Conservation (phyloP, 2,329 filamentous ascomycete genomes). For the Aschersonia sp. region DNA sequence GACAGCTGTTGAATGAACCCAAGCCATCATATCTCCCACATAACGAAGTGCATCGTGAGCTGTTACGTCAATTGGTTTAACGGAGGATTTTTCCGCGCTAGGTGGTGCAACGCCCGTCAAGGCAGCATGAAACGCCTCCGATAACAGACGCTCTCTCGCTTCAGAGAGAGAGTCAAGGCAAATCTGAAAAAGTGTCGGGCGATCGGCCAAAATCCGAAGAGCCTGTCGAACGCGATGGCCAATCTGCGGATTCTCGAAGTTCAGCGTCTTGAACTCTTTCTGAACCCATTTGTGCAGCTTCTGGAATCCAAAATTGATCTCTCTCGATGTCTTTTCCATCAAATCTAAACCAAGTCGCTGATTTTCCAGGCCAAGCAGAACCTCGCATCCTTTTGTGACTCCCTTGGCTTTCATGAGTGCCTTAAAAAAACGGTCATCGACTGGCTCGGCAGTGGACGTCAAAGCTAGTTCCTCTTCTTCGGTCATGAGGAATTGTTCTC, state of each 20-base stretch:
- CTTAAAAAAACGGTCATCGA: constrained; percentile 75
- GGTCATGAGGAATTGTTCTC: constrained; percentile 68
- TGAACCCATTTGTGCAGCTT: constrained; percentile 95
- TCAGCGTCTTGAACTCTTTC: constrained; percentile 79
- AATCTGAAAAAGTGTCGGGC: constrained; percentile 81
- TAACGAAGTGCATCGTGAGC: constrained; percentile 88
- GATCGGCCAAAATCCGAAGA: constrained; percentile 74
- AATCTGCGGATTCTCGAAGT: constrained; percentile 89
- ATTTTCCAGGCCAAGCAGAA: constrained; percentile 79
- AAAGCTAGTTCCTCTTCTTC: constrained; percentile 66
- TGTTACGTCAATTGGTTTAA: constrained; percentile 86
- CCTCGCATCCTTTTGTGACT: constrained; percentile 77
- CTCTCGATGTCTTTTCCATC: constrained; percentile 79
- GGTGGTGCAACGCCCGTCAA: constrained; percentile 57
- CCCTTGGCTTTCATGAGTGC: constrained; percentile 67
- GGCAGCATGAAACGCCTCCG: constrained; percentile 78
- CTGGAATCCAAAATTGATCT: constrained; percentile 80
- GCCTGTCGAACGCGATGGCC: constrained; percentile 71
- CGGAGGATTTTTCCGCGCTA: constrained; percentile 41
- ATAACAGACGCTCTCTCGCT: constrained; percentile 71
- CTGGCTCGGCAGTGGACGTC: constrained; percentile 65
- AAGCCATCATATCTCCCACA: constrained; percentile 93
- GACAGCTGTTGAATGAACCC: constrained; percentile 87
- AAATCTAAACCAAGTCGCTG: constrained; percentile 80
- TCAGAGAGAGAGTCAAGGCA: constrained; percentile 90